These are phyloP conservation scores for Davidsoniella eucalypti DNA, from an alignment of 2,329 filamentous ascomycete genomes.

Conservation along the genomic window DNA sequence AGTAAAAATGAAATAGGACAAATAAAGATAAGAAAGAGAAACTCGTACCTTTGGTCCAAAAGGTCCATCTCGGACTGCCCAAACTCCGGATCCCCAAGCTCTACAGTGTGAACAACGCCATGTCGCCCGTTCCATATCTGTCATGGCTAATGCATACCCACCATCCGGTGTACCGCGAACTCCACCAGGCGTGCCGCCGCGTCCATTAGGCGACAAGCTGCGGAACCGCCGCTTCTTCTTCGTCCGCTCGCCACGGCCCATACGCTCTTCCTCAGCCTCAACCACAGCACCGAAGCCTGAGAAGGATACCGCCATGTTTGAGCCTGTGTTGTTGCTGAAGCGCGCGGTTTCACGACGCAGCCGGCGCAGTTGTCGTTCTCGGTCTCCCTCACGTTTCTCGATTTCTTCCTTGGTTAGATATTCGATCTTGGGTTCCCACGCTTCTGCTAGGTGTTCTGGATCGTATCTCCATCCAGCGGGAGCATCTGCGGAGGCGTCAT, in stretches of 20 bases:
- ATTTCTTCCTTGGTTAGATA: conserved; percentile 86
- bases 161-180: conserved; percentile 64
- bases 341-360: conserved; percentile 79
- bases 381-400: conserved; percentile 86
- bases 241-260: conserved; percentile 80
- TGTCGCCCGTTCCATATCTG: conserved; percentile 59
- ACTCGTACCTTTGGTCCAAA: conserved; percentile 59
- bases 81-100: conserved; percentile 78
- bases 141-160: conserved; percentile 53
- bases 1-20: conserved; percentile 12
- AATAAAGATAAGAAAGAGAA: neutral
- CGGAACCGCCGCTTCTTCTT: conserved; percentile 93
- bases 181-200: conserved; percentile 44
- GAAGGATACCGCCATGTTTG: conserved; percentile 58
- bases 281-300: conserved; percentile 33
- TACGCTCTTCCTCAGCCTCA: conserved; percentile 55
- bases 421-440: conserved; percentile 74
- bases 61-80: conserved; percentile 88
- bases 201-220: conserved; percentile 66
- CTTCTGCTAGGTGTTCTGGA: conserved; percentile 68
- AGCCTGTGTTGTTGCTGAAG: conserved; percentile 73
- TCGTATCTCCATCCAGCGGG: conserved; percentile 94
- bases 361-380: conserved; percentile 77
- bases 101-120: conserved; percentile 85
- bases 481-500: conserved; percentile 66